A percentile compares a stretch with the other conserved stretches of the same genome.
Evolutionary conservation across 108 stramenopile genomes (phyloP).

Genomic region (Parietichytrium sp.): DNA sequence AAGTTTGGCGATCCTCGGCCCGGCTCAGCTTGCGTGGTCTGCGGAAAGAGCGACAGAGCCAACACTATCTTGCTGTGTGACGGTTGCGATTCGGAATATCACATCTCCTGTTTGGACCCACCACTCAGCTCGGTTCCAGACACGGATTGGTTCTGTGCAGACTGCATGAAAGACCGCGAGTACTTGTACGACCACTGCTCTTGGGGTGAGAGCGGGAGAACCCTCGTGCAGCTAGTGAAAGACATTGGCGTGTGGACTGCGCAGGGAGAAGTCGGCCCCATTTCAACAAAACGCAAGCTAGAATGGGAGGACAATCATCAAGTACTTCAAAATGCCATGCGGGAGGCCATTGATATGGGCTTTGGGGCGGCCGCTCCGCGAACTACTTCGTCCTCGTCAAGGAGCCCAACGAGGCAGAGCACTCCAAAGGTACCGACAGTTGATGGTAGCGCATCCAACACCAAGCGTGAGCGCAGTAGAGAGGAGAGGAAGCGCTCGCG

Average conservation of each 20-base stretch:
- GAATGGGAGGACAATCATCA: slow-evolving; percentile 5
- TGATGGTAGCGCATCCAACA: not conserved
- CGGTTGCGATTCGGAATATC: slow-evolving; percentile 24
- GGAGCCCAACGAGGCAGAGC: not conserved
- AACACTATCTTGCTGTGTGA: not conserved
- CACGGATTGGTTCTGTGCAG: not conserved
- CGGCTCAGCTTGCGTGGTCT: not conserved
- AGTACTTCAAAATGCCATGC: not conserved
- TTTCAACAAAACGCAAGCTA: not conserved
- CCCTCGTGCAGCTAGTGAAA: not conserved
- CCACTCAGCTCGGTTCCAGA: not conserved
- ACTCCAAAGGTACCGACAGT: not conserved
- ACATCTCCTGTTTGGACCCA: not conserved
- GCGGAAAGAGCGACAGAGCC: not conserved
- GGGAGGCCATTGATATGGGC: not conserved
- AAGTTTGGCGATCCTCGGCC: not conserved
- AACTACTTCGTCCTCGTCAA: not conserved
- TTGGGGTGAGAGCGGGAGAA: not conserved
- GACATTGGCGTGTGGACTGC: no score
- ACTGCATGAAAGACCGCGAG: slow-evolving; percentile 23
- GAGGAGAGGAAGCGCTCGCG: not conserved
- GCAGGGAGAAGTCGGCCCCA: not conserved
- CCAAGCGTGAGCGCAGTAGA: not conserved
- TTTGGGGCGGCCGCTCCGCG: slow-evolving; percentile 20
- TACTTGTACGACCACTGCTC: slow-evolving; percentile 33